Conservation (phyloP, 495 filamentous ascomycete species). For the Diplogelasinospora grovesii region DNA sequence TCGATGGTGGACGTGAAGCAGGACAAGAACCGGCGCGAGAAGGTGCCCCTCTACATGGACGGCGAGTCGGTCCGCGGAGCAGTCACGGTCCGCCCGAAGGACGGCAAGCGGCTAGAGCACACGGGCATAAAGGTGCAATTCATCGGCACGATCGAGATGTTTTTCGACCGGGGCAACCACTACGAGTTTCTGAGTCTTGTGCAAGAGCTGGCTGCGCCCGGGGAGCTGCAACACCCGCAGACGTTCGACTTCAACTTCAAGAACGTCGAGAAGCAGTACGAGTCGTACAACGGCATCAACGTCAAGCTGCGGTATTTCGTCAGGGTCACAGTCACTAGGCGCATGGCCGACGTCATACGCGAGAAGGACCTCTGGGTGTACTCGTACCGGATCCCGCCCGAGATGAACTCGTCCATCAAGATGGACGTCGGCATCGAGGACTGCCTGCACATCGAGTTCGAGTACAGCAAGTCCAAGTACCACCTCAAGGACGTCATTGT, state of each 20-base stretch:
- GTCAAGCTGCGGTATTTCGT: slow-evolving; percentile 98
- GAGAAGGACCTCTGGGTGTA: slow-evolving; percentile 99
- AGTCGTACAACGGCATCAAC: slow-evolving; percentile 99
- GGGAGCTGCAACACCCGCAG: slow-evolving; percentile 96
- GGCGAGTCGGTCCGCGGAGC: slow-evolving; percentile 95
- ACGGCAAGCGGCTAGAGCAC: slow-evolving; percentile 96
- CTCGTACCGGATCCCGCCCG: slow-evolving; percentile 94
- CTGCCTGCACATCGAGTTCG: slow-evolving; percentile 98
- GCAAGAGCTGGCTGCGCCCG: slow-evolving; percentile 91
- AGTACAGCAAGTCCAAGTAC: slow-evolving; percentile 98
- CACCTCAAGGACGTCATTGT: slow-evolving; percentile 99
- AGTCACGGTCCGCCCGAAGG: slow-evolving; percentile 92
- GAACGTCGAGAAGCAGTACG: slow-evolving; percentile 99
- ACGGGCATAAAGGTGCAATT: slow-evolving; percentile 99
- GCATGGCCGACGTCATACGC: slow-evolving; percentile 95
- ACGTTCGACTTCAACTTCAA: slow-evolving; percentile 99
- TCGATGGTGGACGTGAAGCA: slow-evolving; percentile 95
- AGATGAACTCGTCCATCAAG: slow-evolving; percentile 98
- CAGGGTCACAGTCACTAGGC: slow-evolving; percentile 88
- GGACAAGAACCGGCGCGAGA: slow-evolving; percentile 94
- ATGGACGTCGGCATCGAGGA: slow-evolving; percentile 99
- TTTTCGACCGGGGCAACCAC: slow-evolving; percentile 98
- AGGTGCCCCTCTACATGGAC: slow-evolving; percentile 94
- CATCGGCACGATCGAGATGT: slow-evolving; percentile 99
- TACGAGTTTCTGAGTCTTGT: slow-evolving; percentile 97